Evolutionary conservation across 2,329 filamentous ascomycete species (phyloP), one percentile per base, ranked within the genome.

Genomic region (Aspergillus neotritici): DNA sequence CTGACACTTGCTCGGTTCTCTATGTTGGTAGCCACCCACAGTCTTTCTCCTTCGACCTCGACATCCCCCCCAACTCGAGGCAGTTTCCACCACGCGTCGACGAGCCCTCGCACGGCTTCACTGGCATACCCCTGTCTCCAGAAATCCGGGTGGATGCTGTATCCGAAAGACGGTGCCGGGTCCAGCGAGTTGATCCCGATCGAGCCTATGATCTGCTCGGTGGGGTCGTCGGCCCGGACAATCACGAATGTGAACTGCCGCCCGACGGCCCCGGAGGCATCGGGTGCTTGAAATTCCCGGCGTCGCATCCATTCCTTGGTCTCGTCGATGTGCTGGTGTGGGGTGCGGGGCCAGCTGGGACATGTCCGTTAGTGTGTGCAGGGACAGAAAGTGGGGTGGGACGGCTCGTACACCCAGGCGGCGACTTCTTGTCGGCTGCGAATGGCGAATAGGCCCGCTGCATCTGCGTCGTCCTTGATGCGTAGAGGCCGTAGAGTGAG

Each of bases 41-140:
- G 30, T 31, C 38, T 50, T 38, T 57, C 54, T 8, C 9, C 34
- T 3, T 31, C 6, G 5, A 14, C 8, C 7, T 25, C 21, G 21
- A 6, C 21, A 25, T 5, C 30, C 9, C 15, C 17, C 7, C 4
- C 29, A 3, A 32, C 5, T 13, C 34, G 17, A 13, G 43, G 28
- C 5, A 59, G 48, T 4, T 47, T 51, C 55, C 56, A 59, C 55
- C 56, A 60, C 3, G 46, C 47, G 35, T 53, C 44, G 11, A 58
- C 37, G 10, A 58, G 35, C 3, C 44, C 52, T 29, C 38, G 31
- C n/a, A 56, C 48, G 4, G 56, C 57, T 46, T 60, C 57, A 9
- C 46, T 57, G 17, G 47, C 43, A 28, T 51, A 59, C 7, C 57
- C 55, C 25, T 47, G 53, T 1, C 55, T 51, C 57, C 57, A 60